These are phyloP conservation scores for Hibiscus trionum DNA, from an alignment of 345 rosid genomes.

Conservation along the genomic window DNA sequence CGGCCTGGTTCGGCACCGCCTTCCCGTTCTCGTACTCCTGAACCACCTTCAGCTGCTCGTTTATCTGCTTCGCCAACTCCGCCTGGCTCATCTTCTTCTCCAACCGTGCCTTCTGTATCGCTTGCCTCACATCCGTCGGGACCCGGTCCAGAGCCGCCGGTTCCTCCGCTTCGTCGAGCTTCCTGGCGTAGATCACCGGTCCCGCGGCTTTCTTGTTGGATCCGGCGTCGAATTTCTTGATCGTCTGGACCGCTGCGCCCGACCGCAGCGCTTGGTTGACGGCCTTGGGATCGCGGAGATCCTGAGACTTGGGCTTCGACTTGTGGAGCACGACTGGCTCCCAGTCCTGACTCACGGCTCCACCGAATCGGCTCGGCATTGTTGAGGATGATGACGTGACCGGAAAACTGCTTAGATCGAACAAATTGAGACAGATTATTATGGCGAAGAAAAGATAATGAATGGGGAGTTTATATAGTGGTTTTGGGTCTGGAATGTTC, in stretches of 20 bases:
- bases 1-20: constrained; percentile 66
- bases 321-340: constrained; percentile 74
- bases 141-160: constrained; percentile 56
- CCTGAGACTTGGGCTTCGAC: constrained; percentile 44
- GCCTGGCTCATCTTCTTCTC: constrained; percentile 80
- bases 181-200: constrained; percentile 39
- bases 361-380: constrained; percentile 65
- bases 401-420: not conserved
- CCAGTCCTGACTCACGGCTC: constrained; percentile 68
- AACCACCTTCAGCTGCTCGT: constrained; percentile 67
- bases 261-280: constrained; percentile 61
- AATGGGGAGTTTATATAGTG: constrained; percentile 6
- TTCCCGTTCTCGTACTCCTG: constrained; percentile 88
- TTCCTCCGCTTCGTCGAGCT: constrained; percentile 60
- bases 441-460: not conserved
- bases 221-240: constrained; percentile 61
- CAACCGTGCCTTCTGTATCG: constrained; percentile 60
- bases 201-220: constrained; percentile 53
- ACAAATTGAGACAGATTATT: not conserved
- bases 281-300: constrained; percentile 58
- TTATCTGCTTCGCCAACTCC: constrained; percentile 69
- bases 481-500: not conserved
- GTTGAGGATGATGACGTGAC: not conserved
- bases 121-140: constrained; percentile 51
- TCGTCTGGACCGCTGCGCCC: constrained; percentile 55